These are phyloP conservation scores for Argentina anserina DNA, from an alignment of 306 rosid genomes.

Conservation along the genomic window DNA sequence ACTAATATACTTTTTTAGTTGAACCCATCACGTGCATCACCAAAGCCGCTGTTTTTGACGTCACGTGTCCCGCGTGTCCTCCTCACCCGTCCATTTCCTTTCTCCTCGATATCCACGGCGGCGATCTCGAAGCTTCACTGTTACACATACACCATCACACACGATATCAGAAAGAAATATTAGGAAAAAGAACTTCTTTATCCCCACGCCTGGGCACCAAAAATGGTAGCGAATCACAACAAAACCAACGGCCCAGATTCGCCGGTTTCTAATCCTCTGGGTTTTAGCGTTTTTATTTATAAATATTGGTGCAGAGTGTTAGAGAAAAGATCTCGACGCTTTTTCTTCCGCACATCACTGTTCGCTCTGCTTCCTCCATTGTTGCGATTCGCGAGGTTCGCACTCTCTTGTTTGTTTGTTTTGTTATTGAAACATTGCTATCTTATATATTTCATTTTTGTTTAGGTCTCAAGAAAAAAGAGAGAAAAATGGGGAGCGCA, in stretches of 20 bases:
- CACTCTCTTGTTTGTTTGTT: not conserved
- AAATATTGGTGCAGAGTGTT: not conserved
- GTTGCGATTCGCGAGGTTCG: not conserved
- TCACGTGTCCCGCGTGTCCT: not conserved
- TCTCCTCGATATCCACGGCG: not conserved
- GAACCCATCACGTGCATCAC: slow-evolving; percentile 11
- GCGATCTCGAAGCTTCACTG: not conserved
- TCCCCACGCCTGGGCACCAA: slow-evolving; percentile 7
- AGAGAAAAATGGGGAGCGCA: slow-evolving; percentile 58
- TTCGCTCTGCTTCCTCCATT: not conserved
- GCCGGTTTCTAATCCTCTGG: not conserved
- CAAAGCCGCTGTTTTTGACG: slow-evolving; percentile 6
- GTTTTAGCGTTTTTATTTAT: not conserved
- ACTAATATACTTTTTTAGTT: not conserved
- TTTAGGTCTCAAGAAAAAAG: not conserved
- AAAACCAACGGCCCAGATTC: slow-evolving; percentile 6
- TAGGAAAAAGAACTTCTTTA: not conserved
- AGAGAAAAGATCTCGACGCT: not conserved
- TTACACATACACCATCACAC: not conserved
- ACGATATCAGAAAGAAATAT: not conserved
- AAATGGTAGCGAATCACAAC: not conserved
- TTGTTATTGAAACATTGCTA: not conserved
- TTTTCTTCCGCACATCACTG: slow-evolving; percentile 9
- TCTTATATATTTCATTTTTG: not conserved
- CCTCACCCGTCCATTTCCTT: not conserved